Percentiles rank a stretch among this genome's conserved stretches.
Evolutionary conservation across 768 basidiomycete genomes (phyloP).

Genomic region (Dioszegia crocea): DNA sequence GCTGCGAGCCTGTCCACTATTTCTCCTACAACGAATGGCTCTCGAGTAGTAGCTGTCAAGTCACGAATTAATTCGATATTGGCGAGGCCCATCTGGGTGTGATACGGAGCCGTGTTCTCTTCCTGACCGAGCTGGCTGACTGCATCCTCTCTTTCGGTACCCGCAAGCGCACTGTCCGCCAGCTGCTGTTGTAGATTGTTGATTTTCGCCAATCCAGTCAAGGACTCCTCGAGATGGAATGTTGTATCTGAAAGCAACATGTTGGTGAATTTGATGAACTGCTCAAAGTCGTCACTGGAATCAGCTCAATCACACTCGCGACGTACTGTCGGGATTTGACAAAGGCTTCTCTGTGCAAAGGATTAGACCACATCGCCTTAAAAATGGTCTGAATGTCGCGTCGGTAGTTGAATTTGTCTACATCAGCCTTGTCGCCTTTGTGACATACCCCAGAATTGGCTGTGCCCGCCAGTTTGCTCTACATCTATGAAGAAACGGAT

Average conservation of each 20-base stretch:
- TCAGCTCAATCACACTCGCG: not conserved
- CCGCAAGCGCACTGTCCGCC: constrained; percentile 63
- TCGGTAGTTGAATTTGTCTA: constrained; percentile 33
- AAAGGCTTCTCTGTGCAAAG: constrained; percentile 78
- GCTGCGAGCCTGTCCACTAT: constrained; percentile 93
- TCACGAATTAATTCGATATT: constrained; percentile 86
- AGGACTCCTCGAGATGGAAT: constrained; percentile 93
- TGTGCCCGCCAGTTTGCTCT: constrained; percentile 93
- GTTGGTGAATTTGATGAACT: constrained; percentile 93
- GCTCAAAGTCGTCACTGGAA: constrained; percentile 69
- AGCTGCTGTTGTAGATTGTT: constrained; percentile 80
- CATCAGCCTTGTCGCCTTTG: not conserved
- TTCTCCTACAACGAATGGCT: constrained; percentile 91
- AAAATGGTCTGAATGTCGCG: constrained; percentile 83
- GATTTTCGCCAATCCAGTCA: constrained; percentile 82
- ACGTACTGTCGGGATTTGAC: constrained; percentile 70
- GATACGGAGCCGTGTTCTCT: constrained; percentile 78
- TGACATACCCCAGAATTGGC: constrained; percentile 96
- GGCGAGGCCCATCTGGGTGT: constrained; percentile 77
- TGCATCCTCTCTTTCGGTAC: constrained; percentile 75
- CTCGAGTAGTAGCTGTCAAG: constrained; percentile 86
- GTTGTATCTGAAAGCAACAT: constrained; percentile 99
- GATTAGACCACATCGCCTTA: constrained; percentile 87
- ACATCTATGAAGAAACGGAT: constrained; percentile 97
- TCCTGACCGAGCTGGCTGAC: constrained; percentile 71